phyloP scores from a whole-genome alignment of 441 rosid genomes.

The Pelargonium australe region DNA sequence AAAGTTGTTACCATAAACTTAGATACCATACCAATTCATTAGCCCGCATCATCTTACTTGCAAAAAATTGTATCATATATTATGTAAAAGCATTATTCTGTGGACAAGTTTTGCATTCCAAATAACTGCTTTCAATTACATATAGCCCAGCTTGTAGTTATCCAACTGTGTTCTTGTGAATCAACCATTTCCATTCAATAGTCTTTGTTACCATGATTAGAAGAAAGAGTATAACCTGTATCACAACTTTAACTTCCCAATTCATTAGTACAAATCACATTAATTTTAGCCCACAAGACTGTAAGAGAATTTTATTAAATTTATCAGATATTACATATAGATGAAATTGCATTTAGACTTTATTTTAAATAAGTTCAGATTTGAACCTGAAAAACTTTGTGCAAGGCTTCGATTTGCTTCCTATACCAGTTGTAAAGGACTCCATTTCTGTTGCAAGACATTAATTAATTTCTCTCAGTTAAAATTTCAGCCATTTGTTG shows the following conservation, averaged over 20 bases:
- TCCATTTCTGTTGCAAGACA: conserved; percentile 80
- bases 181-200: conserved; percentile 41
- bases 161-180: conserved; percentile 34
- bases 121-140: conserved; percentile 37
- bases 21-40: conserved; percentile 13
- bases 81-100: conserved; percentile 24
- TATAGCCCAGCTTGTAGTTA: conserved; percentile 33
- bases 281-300: conserved; percentile 28
- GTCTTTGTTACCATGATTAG: conserved; percentile 41
- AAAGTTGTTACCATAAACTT: conserved; percentile 7
- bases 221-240: conserved; percentile 43
- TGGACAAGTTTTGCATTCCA: conserved; percentile 27
- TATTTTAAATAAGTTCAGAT: conserved; percentile 58
- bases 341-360: conserved; percentile 40
- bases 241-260: conserved; percentile 48
- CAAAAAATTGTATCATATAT: conserved; percentile 18
- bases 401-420: conserved; percentile 99
- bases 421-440: conserved; percentile 93
- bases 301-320: conserved; percentile 26
- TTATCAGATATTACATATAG: conserved; percentile 30
- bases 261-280: conserved; percentile 47
- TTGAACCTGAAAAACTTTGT: conserved; percentile 99
- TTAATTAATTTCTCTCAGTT: conserved; percentile 53
- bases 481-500: conserved; percentile 34
- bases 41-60: conserved; percentile 19